Percentiles rank a stretch among this genome's conserved stretches.
Conservation (phyloP, 2,329 filamentous ascomycete species). For the Cladosporium sp. region DNA sequence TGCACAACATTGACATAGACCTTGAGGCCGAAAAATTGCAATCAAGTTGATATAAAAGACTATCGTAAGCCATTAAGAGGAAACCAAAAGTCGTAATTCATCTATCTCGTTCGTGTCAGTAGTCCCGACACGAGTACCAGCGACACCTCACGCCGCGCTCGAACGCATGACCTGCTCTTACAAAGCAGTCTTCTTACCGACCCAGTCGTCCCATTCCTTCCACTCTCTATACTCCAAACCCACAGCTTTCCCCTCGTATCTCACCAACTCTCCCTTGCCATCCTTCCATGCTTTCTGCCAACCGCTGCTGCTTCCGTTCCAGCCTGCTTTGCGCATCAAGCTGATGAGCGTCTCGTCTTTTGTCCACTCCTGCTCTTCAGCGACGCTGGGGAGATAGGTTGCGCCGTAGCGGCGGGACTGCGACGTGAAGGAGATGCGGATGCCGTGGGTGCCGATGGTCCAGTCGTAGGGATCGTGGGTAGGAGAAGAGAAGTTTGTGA, state of each 20-base stretch:
- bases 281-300: slow-evolving; percentile 68
- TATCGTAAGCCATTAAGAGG: background rate
- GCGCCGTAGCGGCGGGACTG: slow-evolving; percentile 73
- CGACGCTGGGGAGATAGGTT: slow-evolving; percentile 91
- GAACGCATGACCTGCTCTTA: background rate
- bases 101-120: slow-evolving; percentile 2
- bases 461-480: slow-evolving; percentile 73
- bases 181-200: slow-evolving; percentile 39
- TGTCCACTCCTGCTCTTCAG: slow-evolving; percentile 88
- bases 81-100: background rate
- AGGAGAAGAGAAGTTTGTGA: slow-evolving; percentile 66
- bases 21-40: background rate
- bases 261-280: slow-evolving; percentile 70
- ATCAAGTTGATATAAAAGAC: background rate
- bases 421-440: slow-evolving; percentile 81
- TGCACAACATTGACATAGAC: background rate
- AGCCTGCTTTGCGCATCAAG: slow-evolving; percentile 92
- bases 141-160: slow-evolving; percentile 5
- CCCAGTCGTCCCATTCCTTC: slow-evolving; percentile 77
- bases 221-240: slow-evolving; percentile 71
- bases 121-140: background rate
- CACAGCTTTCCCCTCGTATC: slow-evolving; percentile 84
- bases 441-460: slow-evolving; percentile 80
- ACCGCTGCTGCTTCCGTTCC: slow-evolving; percentile 60
- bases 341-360: slow-evolving; percentile 89